phyloP scores from a whole-genome alignment of 345 rosid species.

The Raphanus sativus region DNA sequence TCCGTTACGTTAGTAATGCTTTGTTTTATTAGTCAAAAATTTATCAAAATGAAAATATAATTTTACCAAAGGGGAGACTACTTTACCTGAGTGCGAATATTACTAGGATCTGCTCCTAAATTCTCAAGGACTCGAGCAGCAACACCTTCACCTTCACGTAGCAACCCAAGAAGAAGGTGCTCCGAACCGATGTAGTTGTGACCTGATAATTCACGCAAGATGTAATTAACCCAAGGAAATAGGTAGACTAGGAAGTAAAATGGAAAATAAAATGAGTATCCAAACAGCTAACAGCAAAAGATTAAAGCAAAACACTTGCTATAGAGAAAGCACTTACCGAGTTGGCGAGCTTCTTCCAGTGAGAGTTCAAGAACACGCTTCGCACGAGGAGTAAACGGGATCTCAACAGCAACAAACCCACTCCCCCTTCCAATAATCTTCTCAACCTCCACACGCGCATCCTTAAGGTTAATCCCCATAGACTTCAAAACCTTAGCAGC shows the following conservation, averaged over 20 bases:
- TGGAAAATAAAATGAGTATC: not conserved
- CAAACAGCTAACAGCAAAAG: constrained; percentile 8
- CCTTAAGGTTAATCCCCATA: constrained; percentile 93
- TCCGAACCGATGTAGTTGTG: constrained; percentile 99
- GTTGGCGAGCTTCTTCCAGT: constrained; percentile 92
- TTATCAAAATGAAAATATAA: not conserved
- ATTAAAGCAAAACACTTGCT: not conserved
- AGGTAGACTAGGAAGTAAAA: not conserved
- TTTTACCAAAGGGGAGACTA: not conserved
- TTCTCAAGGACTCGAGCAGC: constrained; percentile 99
- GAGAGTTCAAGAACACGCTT: constrained; percentile 96
- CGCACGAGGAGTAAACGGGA: constrained; percentile 97
- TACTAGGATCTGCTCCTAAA: constrained; percentile 94
- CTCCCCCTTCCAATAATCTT: constrained; percentile 97
- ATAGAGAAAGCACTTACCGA: constrained; percentile 45
- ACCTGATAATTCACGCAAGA: constrained; percentile 52
- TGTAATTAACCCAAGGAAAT: not conserved
- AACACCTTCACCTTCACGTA: constrained; percentile 99
- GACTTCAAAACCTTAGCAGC: constrained; percentile 96
- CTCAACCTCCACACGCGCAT: constrained; percentile 95
- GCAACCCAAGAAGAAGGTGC: constrained; percentile 93
- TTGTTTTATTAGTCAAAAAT: not conserved
- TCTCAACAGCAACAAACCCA: constrained; percentile 96
- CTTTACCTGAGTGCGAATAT: constrained; percentile 92
- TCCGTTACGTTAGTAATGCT: not conserved